phyloP scores from a whole-genome alignment of 2,329 filamentous ascomycete genomes.

The Monosporascus sp. region DNA sequence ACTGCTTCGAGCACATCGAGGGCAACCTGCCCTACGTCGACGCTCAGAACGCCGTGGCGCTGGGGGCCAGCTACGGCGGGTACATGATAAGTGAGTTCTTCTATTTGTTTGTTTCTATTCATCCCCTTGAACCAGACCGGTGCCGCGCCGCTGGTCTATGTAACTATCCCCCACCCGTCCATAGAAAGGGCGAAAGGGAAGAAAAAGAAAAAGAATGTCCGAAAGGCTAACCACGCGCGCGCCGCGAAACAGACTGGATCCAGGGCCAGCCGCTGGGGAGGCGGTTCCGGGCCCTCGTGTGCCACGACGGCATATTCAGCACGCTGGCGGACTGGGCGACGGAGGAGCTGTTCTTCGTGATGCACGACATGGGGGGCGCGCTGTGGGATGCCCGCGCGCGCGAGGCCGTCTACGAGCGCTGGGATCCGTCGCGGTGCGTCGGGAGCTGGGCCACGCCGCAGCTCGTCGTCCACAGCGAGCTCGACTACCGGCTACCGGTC shows the following conservation, averaged over 20 bases:
- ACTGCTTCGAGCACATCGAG: conserved; percentile 69
- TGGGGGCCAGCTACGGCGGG: conserved; percentile 71
- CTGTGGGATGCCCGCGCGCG: conserved; percentile 56
- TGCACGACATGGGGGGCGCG: conserved; percentile 61
- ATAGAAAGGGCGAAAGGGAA: background rate
- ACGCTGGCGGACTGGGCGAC: conserved; percentile 59
- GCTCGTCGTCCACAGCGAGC: conserved; percentile 79
- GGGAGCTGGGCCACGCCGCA: conserved; percentile 80
- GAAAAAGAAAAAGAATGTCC: no score
- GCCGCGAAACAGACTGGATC: conserved; percentile 63
- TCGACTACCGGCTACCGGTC: conserved; percentile 84
- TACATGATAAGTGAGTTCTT: conserved; percentile 63
- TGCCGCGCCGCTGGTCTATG: no score
- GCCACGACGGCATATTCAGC: conserved; percentile 81
- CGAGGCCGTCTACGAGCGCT: conserved; percentile 49
- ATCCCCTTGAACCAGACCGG: conserved; percentile 18
- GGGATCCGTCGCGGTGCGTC: conserved; percentile 60
- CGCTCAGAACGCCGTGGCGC: conserved; percentile 60
- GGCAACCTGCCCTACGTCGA: conserved; percentile 64
- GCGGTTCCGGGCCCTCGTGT: conserved; percentile 82
- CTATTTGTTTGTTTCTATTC: background rate
- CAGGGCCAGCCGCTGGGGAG: conserved; percentile 79
- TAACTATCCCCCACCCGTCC: no score
- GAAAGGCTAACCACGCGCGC: conserved; percentile 19
- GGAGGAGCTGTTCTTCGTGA: conserved; percentile 66